phyloP scores from a whole-genome alignment of 148 eudicot genomes.

The Chenopodium suecicum region DNA sequence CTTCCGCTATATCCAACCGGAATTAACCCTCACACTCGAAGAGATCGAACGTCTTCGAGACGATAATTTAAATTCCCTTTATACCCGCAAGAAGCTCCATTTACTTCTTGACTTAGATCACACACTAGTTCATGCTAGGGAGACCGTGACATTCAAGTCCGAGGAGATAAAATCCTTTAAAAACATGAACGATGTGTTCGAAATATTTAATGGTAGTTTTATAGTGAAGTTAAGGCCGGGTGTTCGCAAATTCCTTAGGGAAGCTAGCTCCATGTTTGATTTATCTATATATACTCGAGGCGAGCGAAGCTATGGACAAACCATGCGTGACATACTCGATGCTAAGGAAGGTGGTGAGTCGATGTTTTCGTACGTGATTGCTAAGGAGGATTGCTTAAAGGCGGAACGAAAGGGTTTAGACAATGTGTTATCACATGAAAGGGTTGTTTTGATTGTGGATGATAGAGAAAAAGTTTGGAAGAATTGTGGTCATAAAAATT shows the following conservation, averaged over 20 bases:
- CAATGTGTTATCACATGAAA: constrained; percentile 1
- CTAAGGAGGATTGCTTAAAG: constrained; percentile 15
- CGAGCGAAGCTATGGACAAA: not conserved
- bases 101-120: constrained; percentile 22
- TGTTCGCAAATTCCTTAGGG: not conserved
- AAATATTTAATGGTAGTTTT: not conserved
- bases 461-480: constrained; percentile 4
- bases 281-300: constrained; percentile 2
- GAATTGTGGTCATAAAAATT: not conserved
- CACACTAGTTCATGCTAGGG: constrained; percentile 2
- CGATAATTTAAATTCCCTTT: not conserved
- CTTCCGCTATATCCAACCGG: not conserved
- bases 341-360: not conserved
- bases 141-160: not conserved
- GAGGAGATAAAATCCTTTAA: not conserved
- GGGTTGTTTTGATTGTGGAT: constrained; percentile 12
- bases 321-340: not conserved
- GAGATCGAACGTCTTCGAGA: not conserved
- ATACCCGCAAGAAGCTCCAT: constrained; percentile 16
- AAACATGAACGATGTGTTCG: not conserved
- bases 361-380: constrained; percentile 7
- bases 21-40: not conserved
- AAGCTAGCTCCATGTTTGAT: constrained; percentile 19
- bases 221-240: constrained; percentile 21
- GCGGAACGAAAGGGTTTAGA: constrained; percentile 4